Base-by-base conservation (phyloP, 768 basidiomycete genomes). In the Lactarius deliciosus region DNA sequence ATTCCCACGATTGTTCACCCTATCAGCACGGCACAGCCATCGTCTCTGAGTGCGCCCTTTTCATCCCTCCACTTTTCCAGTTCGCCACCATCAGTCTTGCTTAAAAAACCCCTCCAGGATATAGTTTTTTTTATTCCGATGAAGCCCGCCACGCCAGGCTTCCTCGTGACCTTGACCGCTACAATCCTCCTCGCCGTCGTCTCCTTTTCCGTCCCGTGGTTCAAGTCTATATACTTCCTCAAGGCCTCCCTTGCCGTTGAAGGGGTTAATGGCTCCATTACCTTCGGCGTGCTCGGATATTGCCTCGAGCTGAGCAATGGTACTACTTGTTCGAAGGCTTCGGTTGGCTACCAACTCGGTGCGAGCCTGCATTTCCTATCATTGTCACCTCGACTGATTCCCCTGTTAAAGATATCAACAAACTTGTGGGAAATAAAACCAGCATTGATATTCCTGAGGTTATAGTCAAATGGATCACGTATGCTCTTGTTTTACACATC, bases 381-480 rank as follows among this genome's bases (percentile, higher is more conserved):
- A 20, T 45, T 13, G 6, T 30, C 20, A 16, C n/a, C 32, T 43
- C 61, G 20, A 34, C 58, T 61, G 5, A 64, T 22, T 2, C 22
- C 25, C 15, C 18, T 20, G 20, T 65, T 22, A 30, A 66, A 96
- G 94, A 98, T 72, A 85, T 96, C 70, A 93, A 95, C 72, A 74
- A 80, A 43, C 82, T 98, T 2, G 85, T 97, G 38, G 92, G 89
- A 7, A 83, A 92, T 75, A 77, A 81, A 4, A 79, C 84, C 2
- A 72, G 80, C 32, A 77, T 96, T 41, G 76, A 92, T 70, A 92
- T 98, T 60, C 94, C 95, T 1, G 80, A 86, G 64, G 85, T 93
- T 7, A 83, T 88, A 59, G 90, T 95, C 68, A 96, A 97, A 80
- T 98, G 96, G 93, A 80, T 98, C 74, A 98, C 97, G 11, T 96